Conservation (phyloP, 768 basidiomycete genomes). For the Dictyophora rubrovolvata region DNA sequence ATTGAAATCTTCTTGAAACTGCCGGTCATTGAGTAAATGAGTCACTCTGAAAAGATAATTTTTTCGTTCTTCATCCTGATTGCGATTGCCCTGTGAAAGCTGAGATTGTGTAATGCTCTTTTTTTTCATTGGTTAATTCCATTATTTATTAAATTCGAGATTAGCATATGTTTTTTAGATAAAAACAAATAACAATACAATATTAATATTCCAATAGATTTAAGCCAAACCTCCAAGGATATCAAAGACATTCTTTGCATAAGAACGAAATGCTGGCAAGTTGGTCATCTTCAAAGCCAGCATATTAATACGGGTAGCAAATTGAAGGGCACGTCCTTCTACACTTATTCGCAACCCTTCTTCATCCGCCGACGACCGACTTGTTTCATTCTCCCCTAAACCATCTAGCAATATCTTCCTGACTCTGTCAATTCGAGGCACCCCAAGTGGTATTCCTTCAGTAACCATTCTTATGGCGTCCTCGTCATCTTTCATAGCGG, state of each 20-base stretch:
- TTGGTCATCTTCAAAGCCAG: conserved; percentile 62
- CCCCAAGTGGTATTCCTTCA: conserved; percentile 26
- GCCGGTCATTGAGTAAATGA: background rate
- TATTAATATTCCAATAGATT: background rate
- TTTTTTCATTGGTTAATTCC: too few relatives aligned
- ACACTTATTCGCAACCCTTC: conserved; percentile 37
- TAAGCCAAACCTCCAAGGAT: conserved; percentile 12
- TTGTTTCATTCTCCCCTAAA: conserved; percentile 31
- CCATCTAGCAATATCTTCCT: conserved; percentile 47
- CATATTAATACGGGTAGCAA: conserved; percentile 69
- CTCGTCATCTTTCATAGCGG: conserved; percentile 45
- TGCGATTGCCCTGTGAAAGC: too few relatives aligned
- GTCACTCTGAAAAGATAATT: too few relatives aligned
- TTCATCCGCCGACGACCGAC: conserved; percentile 17
- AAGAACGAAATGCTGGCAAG: conserved; percentile 50
- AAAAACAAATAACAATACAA: too few relatives aligned
- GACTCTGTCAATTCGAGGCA: conserved; percentile 51
- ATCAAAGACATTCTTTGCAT: conserved; percentile 17
- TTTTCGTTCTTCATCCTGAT: too few relatives aligned
- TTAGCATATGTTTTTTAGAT: too few relatives aligned
- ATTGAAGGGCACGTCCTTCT: conserved; percentile 55
- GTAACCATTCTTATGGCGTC: conserved; percentile 34
- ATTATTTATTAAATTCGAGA: too few relatives aligned
- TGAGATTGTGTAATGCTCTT: too few relatives aligned
- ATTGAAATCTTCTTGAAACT: background rate